phyloP scores from a whole-genome alignment of 345 rosid species.

The Anastatica hierochuntica region DNA sequence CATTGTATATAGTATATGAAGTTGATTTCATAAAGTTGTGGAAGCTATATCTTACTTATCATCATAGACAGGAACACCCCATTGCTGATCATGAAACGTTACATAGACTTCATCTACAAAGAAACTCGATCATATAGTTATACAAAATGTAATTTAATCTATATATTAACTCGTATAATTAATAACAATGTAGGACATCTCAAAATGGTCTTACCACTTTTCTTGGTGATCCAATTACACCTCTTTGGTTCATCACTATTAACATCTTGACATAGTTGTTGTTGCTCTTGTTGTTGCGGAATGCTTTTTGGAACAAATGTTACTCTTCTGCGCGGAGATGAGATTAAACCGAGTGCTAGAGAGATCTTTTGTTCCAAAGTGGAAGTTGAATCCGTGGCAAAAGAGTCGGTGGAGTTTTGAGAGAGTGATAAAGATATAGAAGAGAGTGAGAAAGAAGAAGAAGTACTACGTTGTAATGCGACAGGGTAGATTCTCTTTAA shows the following conservation, averaged over 20 bases:
- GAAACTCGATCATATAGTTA: not conserved
- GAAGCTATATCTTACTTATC: conserved; percentile 52
- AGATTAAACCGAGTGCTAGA: conserved; percentile 57
- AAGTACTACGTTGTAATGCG: conserved; percentile 57
- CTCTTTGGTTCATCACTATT: conserved; percentile 50
- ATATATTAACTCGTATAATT: not conserved
- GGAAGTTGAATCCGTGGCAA: conserved; percentile 39
- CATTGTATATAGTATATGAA: not conserved
- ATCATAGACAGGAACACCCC: conserved; percentile 96
- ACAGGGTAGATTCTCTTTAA: conserved; percentile 78
- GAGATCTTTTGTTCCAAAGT: conserved; percentile 37
- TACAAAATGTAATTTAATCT: too few relatives aligned
- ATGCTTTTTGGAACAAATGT: conserved; percentile 23
- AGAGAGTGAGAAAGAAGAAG: conserved; percentile 70
- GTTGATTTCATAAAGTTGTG: not conserved
- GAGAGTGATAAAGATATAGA: conserved; percentile 76
- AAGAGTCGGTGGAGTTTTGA: conserved; percentile 77
- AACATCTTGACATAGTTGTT: conserved; percentile 22
- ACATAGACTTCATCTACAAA: conserved; percentile 67
- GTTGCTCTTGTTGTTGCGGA: conserved; percentile 28
- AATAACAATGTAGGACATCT: not conserved
- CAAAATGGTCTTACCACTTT: conserved; percentile 52
- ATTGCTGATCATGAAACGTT: conserved; percentile 85
- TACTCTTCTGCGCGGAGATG: conserved; percentile 37
- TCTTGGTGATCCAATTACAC: conserved; percentile 91